Base-by-base conservation (phyloP, 805 yeast genomes). In the Hanseniaspora clermontiae region DNA sequence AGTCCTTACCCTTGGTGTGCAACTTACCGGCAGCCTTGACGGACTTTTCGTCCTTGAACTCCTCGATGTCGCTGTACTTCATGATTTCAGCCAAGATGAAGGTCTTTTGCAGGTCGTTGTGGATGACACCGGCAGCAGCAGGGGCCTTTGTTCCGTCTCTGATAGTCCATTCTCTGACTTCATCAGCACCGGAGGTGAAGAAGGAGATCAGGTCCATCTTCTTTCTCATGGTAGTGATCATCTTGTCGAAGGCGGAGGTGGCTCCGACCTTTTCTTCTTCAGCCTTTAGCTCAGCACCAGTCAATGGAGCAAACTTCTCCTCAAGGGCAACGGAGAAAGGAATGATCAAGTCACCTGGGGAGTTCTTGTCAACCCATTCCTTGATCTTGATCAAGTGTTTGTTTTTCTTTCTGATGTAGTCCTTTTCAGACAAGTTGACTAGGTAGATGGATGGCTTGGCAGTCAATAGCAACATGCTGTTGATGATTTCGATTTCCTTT, bases 81-180 rank as follows among this genome's bases (percentile, higher is more conserved):
- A 88, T 88, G 61, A 93, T 85, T 70, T 88, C 89, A 47, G 97
- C 98, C 64, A 88, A 81, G 65, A 93, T 89, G 70, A 93, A 93
- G 24, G 97, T 91, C 70, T 84, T 87, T 79, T 87, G 90, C 69
- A 91, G 80, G 73, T 91, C 98, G 42, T 90, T 86, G 72, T 93
- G 98, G 65, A 91, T 91, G 47, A 93, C 95, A 69, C 97, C 97
- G 24, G 98, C 98, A 47, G 98, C 97, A 67, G 86, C 89, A n/a
- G 98, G 98, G 55, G 97, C 97, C 64, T 87, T 83, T 49, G 91
- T 85, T 64, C 95, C 95, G 63, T 77, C 75, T 73, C 97, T 82
- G 61, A 93, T 82, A 38, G 98, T 93, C 98, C 98, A 93, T 72
- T 95, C 97, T 71, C 97, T 84, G 51, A 90, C 95, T 74, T 93